Conservation (phyloP, 495 filamentous ascomycete species). For the Lepidopterella palustris region DNA sequence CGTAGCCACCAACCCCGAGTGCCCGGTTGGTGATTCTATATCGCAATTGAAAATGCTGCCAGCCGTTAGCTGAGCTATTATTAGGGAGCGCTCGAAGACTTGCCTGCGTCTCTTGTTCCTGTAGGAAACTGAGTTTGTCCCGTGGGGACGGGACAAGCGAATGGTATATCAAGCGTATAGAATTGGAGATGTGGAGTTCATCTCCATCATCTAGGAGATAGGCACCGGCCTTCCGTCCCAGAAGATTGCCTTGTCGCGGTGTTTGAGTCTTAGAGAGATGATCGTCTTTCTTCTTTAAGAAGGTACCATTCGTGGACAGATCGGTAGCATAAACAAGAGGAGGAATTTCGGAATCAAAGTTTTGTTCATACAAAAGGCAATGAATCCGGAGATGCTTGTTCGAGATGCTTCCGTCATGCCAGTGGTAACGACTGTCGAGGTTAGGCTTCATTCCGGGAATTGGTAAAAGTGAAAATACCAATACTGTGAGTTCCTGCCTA, state of each 20-base stretch:
- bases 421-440: constrained; percentile 14
- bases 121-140: constrained; percentile 5
- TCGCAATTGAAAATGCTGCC: constrained; percentile 26
- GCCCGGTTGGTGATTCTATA: constrained; percentile 32
- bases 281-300: constrained; percentile 18
- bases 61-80: constrained; percentile 1
- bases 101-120: constrained; percentile 23
- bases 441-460: background rate
- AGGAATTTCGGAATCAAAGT: constrained; percentile 17
- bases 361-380: constrained; percentile 34
- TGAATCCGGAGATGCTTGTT: constrained; percentile 38
- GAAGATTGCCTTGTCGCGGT: background rate
- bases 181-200: constrained; percentile 24
- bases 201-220: constrained; percentile 36
- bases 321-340: constrained; percentile 40
- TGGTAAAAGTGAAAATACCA: constrained; percentile 9
- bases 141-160: background rate
- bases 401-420: constrained; percentile 35
- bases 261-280: no score
- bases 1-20: constrained; percentile 36
- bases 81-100: background rate
- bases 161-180: constrained; percentile 12
- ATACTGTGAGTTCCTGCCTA: constrained; percentile 15
- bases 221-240: constrained; percentile 21
- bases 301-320: constrained; percentile 37